Percentiles rank a stretch among this genome's conserved stretches.
phyloP scores from a whole-genome alignment of 2,329 filamentous ascomycete species.

The Chaetomiaceae sp. region DNA sequence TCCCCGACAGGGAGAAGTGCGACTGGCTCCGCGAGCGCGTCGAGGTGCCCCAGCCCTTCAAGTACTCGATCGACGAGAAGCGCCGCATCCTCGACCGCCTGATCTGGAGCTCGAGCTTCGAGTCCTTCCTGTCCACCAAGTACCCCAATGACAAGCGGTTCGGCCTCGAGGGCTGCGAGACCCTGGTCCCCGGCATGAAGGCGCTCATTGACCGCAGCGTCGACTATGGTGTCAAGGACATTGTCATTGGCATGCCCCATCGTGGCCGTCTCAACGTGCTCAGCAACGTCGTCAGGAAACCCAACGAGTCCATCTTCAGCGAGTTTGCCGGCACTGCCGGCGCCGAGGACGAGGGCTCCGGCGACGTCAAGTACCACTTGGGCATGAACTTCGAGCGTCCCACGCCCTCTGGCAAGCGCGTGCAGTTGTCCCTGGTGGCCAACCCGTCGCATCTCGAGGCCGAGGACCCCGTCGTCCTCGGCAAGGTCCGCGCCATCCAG shows the following conservation, averaged over 20 bases:
- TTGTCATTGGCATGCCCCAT: slow-evolving; percentile 99
- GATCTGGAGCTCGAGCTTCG: slow-evolving; percentile 98
- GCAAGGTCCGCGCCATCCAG: slow-evolving; percentile 95
- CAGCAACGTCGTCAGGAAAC: slow-evolving; percentile 97
- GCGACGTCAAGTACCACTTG: slow-evolving; percentile 98
- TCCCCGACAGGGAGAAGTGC: slow-evolving; percentile 93
- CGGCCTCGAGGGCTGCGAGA: slow-evolving; percentile 95
- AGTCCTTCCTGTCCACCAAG: slow-evolving; percentile 91
- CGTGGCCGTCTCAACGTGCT: slow-evolving; percentile 97
- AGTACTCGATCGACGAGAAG: slow-evolving; percentile 98
- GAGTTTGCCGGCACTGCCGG: slow-evolving; percentile 89
- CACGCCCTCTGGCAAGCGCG: slow-evolving; percentile 95
- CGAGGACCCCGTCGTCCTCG: slow-evolving; percentile 94
- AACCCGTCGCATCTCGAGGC: slow-evolving; percentile 98
- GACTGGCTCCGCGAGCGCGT: slow-evolving; percentile 96
- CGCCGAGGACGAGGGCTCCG: slow-evolving; percentile 90
- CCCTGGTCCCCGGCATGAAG: slow-evolving; percentile 98
- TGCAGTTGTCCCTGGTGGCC: slow-evolving; percentile 97
- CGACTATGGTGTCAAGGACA: slow-evolving; percentile 97
- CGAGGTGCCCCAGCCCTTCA: slow-evolving; percentile 91
- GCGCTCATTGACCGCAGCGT: slow-evolving; percentile 96
- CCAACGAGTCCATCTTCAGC: slow-evolving; percentile 99
- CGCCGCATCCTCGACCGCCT: slow-evolving; percentile 92
- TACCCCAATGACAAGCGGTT: slow-evolving; percentile 99
- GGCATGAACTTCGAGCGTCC: slow-evolving; percentile 99